These are phyloP conservation scores for Cutaneotrichosporon spelunceum DNA, from an alignment of 1,284 basidiomycete genomes.

Conservation along the genomic window DNA sequence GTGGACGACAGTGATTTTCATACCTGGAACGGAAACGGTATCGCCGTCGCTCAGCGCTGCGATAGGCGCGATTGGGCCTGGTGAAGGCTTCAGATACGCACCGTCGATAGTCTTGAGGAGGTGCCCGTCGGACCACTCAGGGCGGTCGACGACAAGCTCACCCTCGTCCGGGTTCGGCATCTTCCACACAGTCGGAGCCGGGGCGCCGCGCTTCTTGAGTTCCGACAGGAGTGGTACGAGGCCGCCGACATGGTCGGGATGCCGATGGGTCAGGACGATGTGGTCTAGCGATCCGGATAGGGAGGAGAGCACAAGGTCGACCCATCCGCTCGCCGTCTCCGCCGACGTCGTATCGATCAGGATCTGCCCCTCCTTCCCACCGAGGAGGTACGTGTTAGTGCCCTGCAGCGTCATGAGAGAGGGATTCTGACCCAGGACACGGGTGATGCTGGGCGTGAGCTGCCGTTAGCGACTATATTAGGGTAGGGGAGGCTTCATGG, in stretches of 20 bases:
- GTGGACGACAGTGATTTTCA: conserved; percentile 63
- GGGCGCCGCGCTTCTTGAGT: conserved; percentile 55
- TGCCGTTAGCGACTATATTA: conserved; percentile 19
- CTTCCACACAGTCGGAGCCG: conserved; percentile 54
- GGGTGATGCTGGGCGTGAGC: conserved; percentile 50
- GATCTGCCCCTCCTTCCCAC: conserved; percentile 55
- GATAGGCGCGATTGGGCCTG: neutral
- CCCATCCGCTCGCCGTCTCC: conserved; percentile 58
- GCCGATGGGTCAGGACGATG: conserved; percentile 87
- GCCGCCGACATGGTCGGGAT: conserved; percentile 80
- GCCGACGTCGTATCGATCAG: conserved; percentile 82
- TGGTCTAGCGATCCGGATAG: conserved; percentile 59
- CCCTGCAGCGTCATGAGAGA: conserved; percentile 89
- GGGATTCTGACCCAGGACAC: conserved; percentile 69
- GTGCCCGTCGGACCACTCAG: conserved; percentile 1
- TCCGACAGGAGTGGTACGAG: conserved; percentile 67
- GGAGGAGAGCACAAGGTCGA: conserved; percentile 37
- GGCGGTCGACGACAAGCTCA: conserved; percentile 16
- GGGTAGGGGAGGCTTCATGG: too few species aligned
- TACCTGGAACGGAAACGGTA: conserved; percentile 22
- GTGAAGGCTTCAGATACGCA: neutral
- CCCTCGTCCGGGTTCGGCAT: conserved; percentile 45
- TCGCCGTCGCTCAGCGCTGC: conserved; percentile 1
- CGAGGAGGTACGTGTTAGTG: conserved; percentile 89
- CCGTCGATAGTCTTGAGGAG: conserved; percentile 20